Percentiles rank a stretch among this genome's conserved stretches.
Conservation (phyloP, 2,329 filamentous ascomycete species). For the Thielaviopsis euricoi region DNA sequence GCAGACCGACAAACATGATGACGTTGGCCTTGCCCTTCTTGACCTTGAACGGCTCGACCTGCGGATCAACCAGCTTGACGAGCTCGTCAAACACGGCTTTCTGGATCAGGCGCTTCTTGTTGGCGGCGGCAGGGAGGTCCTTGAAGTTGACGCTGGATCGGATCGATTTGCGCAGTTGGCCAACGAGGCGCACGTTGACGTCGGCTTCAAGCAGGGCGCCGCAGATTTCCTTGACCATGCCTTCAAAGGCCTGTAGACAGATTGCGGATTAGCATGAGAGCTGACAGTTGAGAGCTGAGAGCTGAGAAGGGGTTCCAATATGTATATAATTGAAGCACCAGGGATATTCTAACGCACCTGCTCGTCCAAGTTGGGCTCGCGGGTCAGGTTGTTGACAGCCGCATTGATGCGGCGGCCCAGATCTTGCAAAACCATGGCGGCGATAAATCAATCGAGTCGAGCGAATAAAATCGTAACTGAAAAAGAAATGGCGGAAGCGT, state of each 20-base stretch:
- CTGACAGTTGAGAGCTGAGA: not conserved
- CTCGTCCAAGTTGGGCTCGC: conserved; percentile 86
- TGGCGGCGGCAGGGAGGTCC: conserved; percentile 75
- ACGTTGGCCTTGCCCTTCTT: conserved; percentile 94
- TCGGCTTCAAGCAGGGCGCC: conserved; percentile 90
- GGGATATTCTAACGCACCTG: conserved; percentile 41
- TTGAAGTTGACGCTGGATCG: conserved; percentile 86
- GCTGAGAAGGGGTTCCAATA: not conserved
- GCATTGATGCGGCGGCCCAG: conserved; percentile 95
- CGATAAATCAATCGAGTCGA: not conserved
- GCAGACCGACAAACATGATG: conserved; percentile 98
- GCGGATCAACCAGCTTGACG: conserved; percentile 86
- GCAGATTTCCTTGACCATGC: conserved; percentile 97
- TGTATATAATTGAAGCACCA: too few relatives aligned
- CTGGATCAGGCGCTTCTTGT: conserved; percentile 97
- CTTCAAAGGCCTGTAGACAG: conserved; percentile 63
- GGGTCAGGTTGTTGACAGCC: conserved; percentile 83
- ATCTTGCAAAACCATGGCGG: conserved; percentile 90
- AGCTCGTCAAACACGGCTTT: conserved; percentile 96
- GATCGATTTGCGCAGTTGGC: conserved; percentile 83
- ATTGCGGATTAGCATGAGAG: conserved; percentile 10
- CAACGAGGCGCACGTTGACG: conserved; percentile 89
- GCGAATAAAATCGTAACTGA: not conserved
- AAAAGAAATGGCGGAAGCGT: not conserved
- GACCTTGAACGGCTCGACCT: conserved; percentile 87